Conservation (phyloP, 352 stramenopile genomes). For the Phytophthora crassamura region DNA sequence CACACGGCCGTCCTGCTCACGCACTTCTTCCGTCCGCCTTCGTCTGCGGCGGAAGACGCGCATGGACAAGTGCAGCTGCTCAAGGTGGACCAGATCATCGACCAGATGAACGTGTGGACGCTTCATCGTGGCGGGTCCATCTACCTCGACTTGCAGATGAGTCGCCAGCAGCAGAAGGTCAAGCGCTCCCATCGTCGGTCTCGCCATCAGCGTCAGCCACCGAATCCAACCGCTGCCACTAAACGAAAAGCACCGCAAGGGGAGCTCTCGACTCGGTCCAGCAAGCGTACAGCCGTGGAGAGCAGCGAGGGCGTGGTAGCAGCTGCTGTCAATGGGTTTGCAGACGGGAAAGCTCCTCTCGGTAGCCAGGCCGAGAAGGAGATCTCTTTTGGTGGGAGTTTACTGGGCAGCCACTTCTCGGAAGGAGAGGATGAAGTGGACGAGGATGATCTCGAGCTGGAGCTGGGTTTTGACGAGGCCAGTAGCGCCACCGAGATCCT, state of each 20-base stretch:
- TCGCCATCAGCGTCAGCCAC: conserved; percentile 27
- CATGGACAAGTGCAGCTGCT: conserved; percentile 84
- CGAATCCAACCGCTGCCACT: conserved; percentile 19
- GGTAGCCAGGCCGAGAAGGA: conserved; percentile 23
- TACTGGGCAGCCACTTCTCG: conserved; percentile 40
- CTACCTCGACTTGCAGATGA: conserved; percentile 90
- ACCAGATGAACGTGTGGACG: conserved; percentile 89
- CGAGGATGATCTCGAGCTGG: conserved; percentile 63
- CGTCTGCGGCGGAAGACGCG: conserved; percentile 72
- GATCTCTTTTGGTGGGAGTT: conserved; percentile 39
- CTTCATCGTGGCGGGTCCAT: conserved; percentile 86
- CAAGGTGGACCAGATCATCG: conserved; percentile 89
- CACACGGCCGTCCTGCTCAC: conserved; percentile 86
- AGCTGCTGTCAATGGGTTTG: conserved; percentile 33
- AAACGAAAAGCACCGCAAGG: conserved; percentile 58
- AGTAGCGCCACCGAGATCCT: conserved; percentile 82
- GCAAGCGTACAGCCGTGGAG: conserved; percentile 50
- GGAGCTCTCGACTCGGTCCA: conserved; percentile 39
- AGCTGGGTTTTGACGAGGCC: conserved; percentile 72
- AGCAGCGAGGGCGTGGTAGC: conserved; percentile 21
- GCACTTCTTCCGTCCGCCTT: conserved; percentile 80
- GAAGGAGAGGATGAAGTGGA: conserved; percentile 45
- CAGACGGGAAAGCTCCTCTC: conserved; percentile 23
- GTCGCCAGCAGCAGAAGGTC: conserved; percentile 84
- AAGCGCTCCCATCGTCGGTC: conserved; percentile 64